Evolutionary conservation across 78 protist species (phyloP).

Genomic region (Dictyostelium capitatum): DNA sequence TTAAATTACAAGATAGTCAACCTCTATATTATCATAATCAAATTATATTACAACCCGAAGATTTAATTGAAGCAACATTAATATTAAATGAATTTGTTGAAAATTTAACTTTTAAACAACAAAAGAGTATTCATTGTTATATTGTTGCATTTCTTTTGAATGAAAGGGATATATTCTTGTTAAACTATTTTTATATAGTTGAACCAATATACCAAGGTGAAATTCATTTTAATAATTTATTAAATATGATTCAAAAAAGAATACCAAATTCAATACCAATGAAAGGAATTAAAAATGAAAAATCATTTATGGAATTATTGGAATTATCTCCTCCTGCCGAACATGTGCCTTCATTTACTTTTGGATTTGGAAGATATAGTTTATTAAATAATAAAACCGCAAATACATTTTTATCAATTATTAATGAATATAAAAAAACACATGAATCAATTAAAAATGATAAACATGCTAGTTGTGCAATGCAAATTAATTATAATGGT

Average conservation of each 20-base stretch:
- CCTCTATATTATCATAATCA: neutral
- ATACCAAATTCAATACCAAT: too few species aligned
- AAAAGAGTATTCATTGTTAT: neutral
- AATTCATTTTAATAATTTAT: neutral
- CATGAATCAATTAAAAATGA: neutral
- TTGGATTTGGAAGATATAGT: too few species aligned
- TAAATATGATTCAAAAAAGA: too few species aligned
- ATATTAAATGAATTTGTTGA: neutral
- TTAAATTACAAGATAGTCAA: neutral
- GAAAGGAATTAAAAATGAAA: too few species aligned
- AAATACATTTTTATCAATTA: neutral
- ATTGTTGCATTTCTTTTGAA: too few species aligned
- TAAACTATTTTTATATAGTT: neutral
- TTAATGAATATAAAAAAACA: neutral
- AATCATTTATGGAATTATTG: too few species aligned
- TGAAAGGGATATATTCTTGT: neutral
- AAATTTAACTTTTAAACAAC: neutral
- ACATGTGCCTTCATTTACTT: too few species aligned
- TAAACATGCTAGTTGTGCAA: neutral
- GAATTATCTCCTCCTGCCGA: too few species aligned
- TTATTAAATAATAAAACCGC: too few species aligned
- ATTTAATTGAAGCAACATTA: neutral
- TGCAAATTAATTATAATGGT: neutral
- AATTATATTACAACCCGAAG: neutral
- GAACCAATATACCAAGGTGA: too few species aligned